Evolutionary conservation across 306 rosid species (phyloP), one percentile per base, ranked within the genome.

Genomic region (Cicer yamashitae): DNA sequence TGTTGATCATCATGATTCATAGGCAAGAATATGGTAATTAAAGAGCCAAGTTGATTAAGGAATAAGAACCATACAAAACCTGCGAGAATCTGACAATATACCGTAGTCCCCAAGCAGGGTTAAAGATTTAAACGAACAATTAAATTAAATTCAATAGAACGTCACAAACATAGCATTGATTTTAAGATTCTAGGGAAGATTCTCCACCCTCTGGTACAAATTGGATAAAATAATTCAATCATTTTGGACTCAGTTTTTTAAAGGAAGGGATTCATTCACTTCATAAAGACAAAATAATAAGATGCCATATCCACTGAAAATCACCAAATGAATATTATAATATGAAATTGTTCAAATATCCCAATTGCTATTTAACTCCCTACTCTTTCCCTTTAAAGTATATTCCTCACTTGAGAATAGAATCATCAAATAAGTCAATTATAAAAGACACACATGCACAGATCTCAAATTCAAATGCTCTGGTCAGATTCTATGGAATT

Each of bases 381-480:
- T 47, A 13, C 7, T 12, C 6, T 13, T 11, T 13, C 5, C 41
- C 64, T 25, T 7, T 58, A 25, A 38, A 62, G 25, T 13, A 7
- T 11, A 30, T 13, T 37, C 6, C 12, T 38, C 1, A 67, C 39
- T 40, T 64, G 4, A 44, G 6, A 43, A 17, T 40, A 43, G 38
- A 43, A 41, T 17, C 43, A 17, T 17, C 7, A 25, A 67, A 54
- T 11, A 5, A 63, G 14, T 34, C 59, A 79, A 61, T 68, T 14
- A 4, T 30, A 54, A 72, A 45, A 64, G n/a, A 38, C 13, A 48
- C 12, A 13, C 1, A n/a, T 6, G 77, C n/a, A 43, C 48, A 61
- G 25, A 61, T 64, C 69, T 57, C 20, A 61, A 72, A 72, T 43
- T 57, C 53, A 11, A 71, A 48, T 65, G 54, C 53, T 15, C 52